Evolutionary conservation across 2,329 filamentous ascomycete genomes (phyloP), one percentile per base, ranked within the genome.

Genomic region (Arthrinium phaeospermum): DNA sequence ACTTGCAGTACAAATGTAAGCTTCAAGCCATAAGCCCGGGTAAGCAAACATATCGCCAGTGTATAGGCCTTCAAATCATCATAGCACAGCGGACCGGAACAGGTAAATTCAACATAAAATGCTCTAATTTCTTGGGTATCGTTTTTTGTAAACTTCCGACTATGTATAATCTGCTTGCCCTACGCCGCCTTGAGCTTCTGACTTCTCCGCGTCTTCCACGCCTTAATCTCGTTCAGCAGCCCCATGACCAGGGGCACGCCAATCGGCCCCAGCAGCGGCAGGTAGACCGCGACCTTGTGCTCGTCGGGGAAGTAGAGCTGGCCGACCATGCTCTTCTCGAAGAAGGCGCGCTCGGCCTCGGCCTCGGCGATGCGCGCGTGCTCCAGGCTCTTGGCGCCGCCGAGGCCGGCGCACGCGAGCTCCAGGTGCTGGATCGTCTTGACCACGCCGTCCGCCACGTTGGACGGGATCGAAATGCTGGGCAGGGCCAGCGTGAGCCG

Each of bases 241-340:
- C 93, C 93, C 89, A 98, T 93, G 8, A 98, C 81, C 69, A 99
- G 84, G 49, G 96, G 96, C 16, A 98, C 96, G 5, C 94, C 95
- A 53, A 98, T 91, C 0, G 96, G 96, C 0, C 96, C 96, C 53
- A 99, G 84, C 14, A 99, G 84, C 1, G 96, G 96, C 77, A 99
- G 83, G 81, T 99, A 99, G 0, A 99, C 96, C 0, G 96, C 96
- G 34, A 99, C 90, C 83, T 98, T 99, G 82, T 99, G 96, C 84
- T 99, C 96, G 79, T 99, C 96, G 0, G 96, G 96, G 82, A 99
- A 99, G 82, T 98, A 99, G 2, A 98, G 92, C 84, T 98, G 96
- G 0, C 95, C 96, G 16, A 99, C 96, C 96, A 99, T 99, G 79
- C 94, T 97, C 83, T 97, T 97, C 83, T 99, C 96, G 77, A 99